Evolutionary conservation across 2,329 filamentous ascomycete genomes (phyloP).

Genomic region (Blastomyces parvus): DNA sequence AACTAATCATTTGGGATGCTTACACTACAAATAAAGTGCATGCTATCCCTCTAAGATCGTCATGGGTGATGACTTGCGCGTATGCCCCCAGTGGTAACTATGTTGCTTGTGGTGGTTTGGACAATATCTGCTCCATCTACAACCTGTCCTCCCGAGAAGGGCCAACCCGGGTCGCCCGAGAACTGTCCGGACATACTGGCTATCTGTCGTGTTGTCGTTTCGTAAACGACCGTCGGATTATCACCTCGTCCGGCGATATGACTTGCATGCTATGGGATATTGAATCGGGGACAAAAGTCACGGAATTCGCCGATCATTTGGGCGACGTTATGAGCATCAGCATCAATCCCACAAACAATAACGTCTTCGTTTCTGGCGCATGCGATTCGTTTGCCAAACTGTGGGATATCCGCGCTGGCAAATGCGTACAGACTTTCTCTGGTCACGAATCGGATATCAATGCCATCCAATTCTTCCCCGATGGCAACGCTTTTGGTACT

Average conservation of each 20-base stretch:
- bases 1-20: slow-evolving; percentile 99
- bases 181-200: slow-evolving; percentile 91
- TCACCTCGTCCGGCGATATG: slow-evolving; percentile 98
- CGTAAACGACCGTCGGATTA: slow-evolving; percentile 94
- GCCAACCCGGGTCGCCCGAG: slow-evolving; percentile 89
- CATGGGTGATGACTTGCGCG: slow-evolving; percentile 99
- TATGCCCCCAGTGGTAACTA: slow-evolving; percentile 98
- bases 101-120: slow-evolving; percentile 93
- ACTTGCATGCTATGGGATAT: slow-evolving; percentile 99
- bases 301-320: slow-evolving; percentile 95
- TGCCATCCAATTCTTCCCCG: slow-evolving; percentile 98
- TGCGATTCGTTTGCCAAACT: slow-evolving; percentile 98
- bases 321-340: slow-evolving; percentile 99
- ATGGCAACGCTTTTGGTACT: slow-evolving; percentile 95
- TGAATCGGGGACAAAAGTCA: slow-evolving; percentile 92
- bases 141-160: slow-evolving; percentile 95
- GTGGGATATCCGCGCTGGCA: slow-evolving; percentile 97
- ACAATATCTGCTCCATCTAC: slow-evolving; percentile 99
- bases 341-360: slow-evolving; percentile 97
- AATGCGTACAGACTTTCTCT: slow-evolving; percentile 96
- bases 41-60: slow-evolving; percentile 91
- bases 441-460: slow-evolving; percentile 99
- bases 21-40: slow-evolving; percentile 99
- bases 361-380: slow-evolving; percentile 98
- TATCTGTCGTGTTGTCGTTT: slow-evolving; percentile 98